Evolutionary conservation across 805 yeast genomes (phyloP), one percentile per base, ranked within the genome.

Genomic region (Metschnikowia lunata): DNA sequence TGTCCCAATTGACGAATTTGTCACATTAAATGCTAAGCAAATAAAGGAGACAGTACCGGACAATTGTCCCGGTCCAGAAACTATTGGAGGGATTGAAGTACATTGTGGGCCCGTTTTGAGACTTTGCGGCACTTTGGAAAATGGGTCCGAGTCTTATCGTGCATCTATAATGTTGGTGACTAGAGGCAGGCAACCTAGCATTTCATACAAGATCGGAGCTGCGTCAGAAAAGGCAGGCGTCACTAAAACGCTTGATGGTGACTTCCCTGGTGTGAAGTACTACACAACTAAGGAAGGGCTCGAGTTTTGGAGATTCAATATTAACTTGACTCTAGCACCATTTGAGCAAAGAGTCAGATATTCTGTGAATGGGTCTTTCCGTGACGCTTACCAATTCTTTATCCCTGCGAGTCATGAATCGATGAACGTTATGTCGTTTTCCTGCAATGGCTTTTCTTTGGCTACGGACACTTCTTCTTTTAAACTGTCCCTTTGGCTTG

Each of bases 361-460:
- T 60, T 59, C 67, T 3, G 67, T 90, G 43, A 81, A 85, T 52
- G 72, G 61, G 10, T 23, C 36, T 26, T 23, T 18, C 36, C 47
- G 46, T 23, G 47, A 46, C 7, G 51, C 52, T 1, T 49, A 49
- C 46, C 51, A 80, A 50, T 89, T 90, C 58, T 86, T 64, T 59
- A 56, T 90, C 2, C 97, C 97, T 0, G 68, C 84, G 0, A 50
- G 56, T 1, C 56, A 66, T 2, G 81, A 82, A 58, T 75, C 89
- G 26, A 88, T 88, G 88, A 90, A 89, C 61, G 75, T 83, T 6
- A 75, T 89, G 64, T 83, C 91, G 15, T 84, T 78, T 62, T 87
- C 96, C 1, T 90, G 97, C 67, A 90, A 90, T 59, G 97, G 97
- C 9, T 91, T 89, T 61, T 85, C 96, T 1, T 60, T 86, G 39